Conservation (phyloP, 495 filamentous ascomycete genomes). For the Cryomyces antarcticus region DNA sequence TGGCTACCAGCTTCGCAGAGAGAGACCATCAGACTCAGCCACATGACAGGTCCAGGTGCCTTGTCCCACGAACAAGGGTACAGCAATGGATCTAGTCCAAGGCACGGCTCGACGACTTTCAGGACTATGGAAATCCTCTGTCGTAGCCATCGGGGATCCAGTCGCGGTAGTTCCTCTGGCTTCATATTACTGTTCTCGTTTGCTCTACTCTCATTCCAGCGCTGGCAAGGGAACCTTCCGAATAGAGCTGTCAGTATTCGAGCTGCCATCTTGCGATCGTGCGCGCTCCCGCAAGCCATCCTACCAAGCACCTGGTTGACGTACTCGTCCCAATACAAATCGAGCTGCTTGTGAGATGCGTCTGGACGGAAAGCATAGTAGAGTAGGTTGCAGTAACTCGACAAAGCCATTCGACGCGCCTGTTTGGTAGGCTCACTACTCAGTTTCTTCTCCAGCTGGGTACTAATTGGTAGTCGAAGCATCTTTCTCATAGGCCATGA, state of each 20-base stretch:
- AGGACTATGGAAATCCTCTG: slow-evolving; percentile 41
- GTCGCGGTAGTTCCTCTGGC: slow-evolving; percentile 33
- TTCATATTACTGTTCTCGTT: slow-evolving; percentile 21
- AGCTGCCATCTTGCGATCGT: slow-evolving; percentile 23
- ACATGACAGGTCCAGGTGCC: slow-evolving; percentile 34
- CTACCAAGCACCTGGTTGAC: slow-evolving; percentile 34
- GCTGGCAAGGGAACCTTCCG: slow-evolving; percentile 36
- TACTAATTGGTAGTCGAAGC: slow-evolving; percentile 45
- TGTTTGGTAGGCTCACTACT: slow-evolving; percentile 34
- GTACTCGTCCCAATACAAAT: slow-evolving; percentile 61
- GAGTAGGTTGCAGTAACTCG: slow-evolving; percentile 55
- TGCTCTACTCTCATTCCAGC: slow-evolving; percentile 56
- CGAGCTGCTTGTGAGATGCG: slow-evolving; percentile 36
- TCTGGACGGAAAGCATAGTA: slow-evolving; percentile 73
- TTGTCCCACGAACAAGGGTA: slow-evolving; percentile 21
- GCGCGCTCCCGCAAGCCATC: slow-evolving; percentile 14
- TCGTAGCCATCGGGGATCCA: slow-evolving; percentile 81
- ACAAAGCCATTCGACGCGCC: slow-evolving; percentile 36
- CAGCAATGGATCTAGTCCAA: slow-evolving; percentile 32
- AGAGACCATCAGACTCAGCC: slow-evolving; percentile 46
- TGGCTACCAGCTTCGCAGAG: slow-evolving; percentile 62
- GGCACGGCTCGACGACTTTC: slow-evolving; percentile 38
- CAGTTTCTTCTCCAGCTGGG: slow-evolving; percentile 46
- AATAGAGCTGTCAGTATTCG: slow-evolving; percentile 49
- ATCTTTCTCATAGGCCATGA: slow-evolving; percentile 37